Evolutionary conservation across 768 basidiomycete species (phyloP).

Genomic region (Hypholoma fasciculare): DNA sequence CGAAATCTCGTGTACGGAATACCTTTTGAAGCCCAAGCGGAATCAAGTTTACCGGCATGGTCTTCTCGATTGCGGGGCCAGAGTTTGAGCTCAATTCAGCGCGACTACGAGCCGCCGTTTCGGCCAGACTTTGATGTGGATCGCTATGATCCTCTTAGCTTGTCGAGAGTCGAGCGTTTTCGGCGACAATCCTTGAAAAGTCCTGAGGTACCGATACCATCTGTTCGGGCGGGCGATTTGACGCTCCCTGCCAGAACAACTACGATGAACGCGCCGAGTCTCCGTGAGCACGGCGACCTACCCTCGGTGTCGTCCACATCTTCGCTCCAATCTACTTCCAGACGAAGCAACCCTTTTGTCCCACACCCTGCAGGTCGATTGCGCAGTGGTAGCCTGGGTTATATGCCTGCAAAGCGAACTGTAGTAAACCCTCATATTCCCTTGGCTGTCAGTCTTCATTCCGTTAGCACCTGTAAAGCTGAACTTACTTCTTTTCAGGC

Average conservation of each 20-base stretch:
- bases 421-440: slow-evolving; percentile 35
- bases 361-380: slow-evolving; percentile 34
- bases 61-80: slow-evolving; percentile 53
- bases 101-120: slow-evolving; percentile 36
- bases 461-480: neutral
- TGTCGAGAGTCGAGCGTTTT: slow-evolving; percentile 38
- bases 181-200: slow-evolving; percentile 50
- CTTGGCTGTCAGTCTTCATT: slow-evolving; percentile 20
- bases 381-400: slow-evolving; percentile 64
- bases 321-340: slow-evolving; percentile 16
- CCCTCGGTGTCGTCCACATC: slow-evolving; percentile 17
- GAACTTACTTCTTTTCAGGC: neutral
- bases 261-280: slow-evolving; percentile 29
- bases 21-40: slow-evolving; percentile 4
- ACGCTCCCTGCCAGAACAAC: slow-evolving; percentile 59
- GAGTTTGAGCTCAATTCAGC: slow-evolving; percentile 51
- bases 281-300: slow-evolving; percentile 34
- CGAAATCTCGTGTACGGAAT: slow-evolving; percentile 16
- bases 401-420: slow-evolving; percentile 35
- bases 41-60: slow-evolving; percentile 24
- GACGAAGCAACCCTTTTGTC: neutral
- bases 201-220: slow-evolving; percentile 40
- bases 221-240: slow-evolving; percentile 57
- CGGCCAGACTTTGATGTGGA: slow-evolving; percentile 55
- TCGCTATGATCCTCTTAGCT: slow-evolving; percentile 44